Evolutionary conservation across 1,284 basidiomycete genomes (phyloP).

Genomic region (Athelia psychrophila): DNA sequence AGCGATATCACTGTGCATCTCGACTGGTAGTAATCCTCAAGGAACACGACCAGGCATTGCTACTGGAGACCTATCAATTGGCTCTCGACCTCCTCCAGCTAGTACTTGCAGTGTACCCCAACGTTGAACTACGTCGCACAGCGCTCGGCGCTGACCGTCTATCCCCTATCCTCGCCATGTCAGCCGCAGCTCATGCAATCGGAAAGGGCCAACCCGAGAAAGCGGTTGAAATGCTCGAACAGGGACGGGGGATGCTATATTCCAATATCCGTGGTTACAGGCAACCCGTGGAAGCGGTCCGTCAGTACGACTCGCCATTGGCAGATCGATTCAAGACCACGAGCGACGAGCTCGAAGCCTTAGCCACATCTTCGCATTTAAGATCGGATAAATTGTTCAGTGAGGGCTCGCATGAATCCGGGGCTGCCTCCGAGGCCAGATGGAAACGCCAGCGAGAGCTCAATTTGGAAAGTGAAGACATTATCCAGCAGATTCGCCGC

Average conservation of each 20-base stretch:
- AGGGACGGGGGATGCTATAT: constrained; percentile 28
- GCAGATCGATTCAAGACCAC: constrained; percentile 22
- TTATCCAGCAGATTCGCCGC: constrained; percentile 22
- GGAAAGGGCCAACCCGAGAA: constrained; percentile 25
- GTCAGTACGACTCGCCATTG: constrained; percentile 13
- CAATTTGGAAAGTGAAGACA: constrained; percentile 16
- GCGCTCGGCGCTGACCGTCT: background rate
- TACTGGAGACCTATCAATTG: background rate
- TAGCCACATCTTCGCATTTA: background rate
- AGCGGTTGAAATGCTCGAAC: constrained; percentile 32
- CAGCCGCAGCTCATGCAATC: constrained; percentile 34
- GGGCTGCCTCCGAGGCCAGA: constrained; percentile 4
- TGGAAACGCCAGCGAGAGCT: constrained; percentile 11
- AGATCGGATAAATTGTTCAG: constrained; percentile 1
- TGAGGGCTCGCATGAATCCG: background rate
- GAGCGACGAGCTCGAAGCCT: constrained; percentile 16
- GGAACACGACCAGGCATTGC: no score
- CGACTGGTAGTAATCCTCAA: no score
- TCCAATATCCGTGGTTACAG: constrained; percentile 19
- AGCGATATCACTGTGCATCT: no score
- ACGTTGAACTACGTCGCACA: background rate
- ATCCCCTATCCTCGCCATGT: constrained; percentile 14
- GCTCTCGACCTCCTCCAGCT: background rate
- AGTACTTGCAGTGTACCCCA: background rate
- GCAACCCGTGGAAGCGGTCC: constrained; percentile 15